A percentile compares a stretch with the other conserved stretches of the same genome.
phyloP scores from a whole-genome alignment of 1,284 basidiomycete genomes.

The Salmacisia buchloeana region DNA sequence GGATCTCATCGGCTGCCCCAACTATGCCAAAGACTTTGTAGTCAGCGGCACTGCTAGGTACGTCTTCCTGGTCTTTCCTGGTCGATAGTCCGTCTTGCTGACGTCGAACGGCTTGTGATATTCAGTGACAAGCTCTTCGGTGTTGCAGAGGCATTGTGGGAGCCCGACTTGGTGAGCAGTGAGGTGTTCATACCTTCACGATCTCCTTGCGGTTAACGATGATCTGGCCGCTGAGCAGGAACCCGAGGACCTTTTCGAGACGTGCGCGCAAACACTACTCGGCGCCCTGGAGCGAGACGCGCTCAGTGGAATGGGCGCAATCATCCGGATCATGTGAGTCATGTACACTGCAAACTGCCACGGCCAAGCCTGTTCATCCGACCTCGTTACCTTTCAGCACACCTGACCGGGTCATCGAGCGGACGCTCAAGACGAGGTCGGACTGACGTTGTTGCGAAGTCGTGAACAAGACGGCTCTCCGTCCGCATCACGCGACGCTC shows the following conservation, averaged over 20 bases:
- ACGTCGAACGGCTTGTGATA: not conserved
- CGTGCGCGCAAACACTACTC: slow-evolving; percentile 89
- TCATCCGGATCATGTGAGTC: slow-evolving; percentile 91
- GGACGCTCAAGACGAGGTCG: slow-evolving; percentile 33
- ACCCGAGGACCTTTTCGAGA: slow-evolving; percentile 96
- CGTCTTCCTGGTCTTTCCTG: not conserved
- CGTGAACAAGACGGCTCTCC: too few species aligned
- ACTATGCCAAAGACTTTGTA: slow-evolving; percentile 93
- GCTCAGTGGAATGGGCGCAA: slow-evolving; percentile 90
- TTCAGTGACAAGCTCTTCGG: slow-evolving; percentile 80
- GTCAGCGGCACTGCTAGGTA: slow-evolving; percentile 80
- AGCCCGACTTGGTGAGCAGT: slow-evolving; percentile 77
- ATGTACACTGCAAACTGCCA: not conserved
- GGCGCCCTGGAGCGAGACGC: slow-evolving; percentile 96
- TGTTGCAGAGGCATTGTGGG: slow-evolving; percentile 97
- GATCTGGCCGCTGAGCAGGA: slow-evolving; percentile 53
- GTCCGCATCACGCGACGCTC: too few species aligned
- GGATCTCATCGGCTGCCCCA: slow-evolving; percentile 92
- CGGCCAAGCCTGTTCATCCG: not conserved
- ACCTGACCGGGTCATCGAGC: slow-evolving; percentile 48
- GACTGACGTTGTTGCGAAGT: too few species aligned
- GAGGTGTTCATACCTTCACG: too few species aligned
- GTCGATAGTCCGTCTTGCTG: not conserved
- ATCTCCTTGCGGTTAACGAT: too few species aligned
- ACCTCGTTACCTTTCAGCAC: slow-evolving; percentile 23